Percentiles rank a stretch among this genome's conserved stretches.
phyloP scores from a whole-genome alignment of 352 stramenopile species.

The Globisporangium paroecandrum region DNA sequence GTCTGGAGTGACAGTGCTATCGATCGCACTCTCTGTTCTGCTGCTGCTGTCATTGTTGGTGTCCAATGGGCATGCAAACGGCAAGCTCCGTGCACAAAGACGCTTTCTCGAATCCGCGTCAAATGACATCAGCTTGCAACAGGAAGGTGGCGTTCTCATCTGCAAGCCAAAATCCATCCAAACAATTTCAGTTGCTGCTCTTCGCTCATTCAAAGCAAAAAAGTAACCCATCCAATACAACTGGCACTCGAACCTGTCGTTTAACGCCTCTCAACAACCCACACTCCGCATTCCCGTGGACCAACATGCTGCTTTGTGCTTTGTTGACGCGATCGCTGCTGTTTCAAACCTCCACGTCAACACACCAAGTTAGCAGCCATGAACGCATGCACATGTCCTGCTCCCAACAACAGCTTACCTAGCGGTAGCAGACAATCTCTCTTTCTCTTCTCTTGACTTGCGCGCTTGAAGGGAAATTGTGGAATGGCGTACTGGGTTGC shows the following conservation, averaged over 20 bases:
- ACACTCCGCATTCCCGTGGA: not conserved
- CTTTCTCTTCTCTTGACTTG: not conserved
- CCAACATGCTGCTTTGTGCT: not conserved
- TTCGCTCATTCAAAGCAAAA: not conserved
- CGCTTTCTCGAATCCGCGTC: not conserved
- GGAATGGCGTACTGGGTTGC: slow-evolving; percentile 1
- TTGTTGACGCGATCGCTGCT: not conserved
- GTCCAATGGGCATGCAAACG: not conserved
- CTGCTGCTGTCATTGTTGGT: not conserved
- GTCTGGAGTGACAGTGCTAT: not conserved
- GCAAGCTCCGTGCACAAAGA: not conserved
- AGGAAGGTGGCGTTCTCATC: not conserved
- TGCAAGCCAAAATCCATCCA: not conserved
- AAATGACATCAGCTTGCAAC: not conserved
- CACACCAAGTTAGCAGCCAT: not conserved
- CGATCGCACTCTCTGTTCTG: not conserved
- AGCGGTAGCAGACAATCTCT: not conserved
- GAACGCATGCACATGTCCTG: not conserved
- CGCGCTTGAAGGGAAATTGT: slow-evolving; percentile 4
- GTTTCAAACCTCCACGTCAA: not conserved
- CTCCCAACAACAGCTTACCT: too few relatives aligned
- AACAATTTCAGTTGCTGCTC: not conserved
- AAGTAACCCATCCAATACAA: not conserved
- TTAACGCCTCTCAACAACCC: not conserved
- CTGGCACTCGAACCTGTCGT: not conserved